A percentile compares a stretch with the other conserved stretches of the same genome.
Conservation (phyloP, 768 basidiomycete species). For the Boletellus ananas region DNA sequence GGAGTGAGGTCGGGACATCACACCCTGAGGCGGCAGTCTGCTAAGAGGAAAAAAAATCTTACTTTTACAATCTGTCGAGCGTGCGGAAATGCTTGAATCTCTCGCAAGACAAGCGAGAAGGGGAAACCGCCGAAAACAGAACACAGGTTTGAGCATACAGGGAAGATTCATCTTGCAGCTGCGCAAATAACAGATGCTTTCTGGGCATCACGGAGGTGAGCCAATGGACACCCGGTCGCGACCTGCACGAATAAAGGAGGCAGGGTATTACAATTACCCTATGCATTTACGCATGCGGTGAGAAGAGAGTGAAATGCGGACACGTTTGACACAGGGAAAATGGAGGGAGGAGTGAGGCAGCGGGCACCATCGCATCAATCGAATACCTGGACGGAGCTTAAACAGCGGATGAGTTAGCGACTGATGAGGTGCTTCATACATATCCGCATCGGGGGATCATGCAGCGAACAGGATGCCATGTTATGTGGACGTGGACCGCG, state of each 20-base stretch:
- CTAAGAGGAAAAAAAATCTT: neutral
- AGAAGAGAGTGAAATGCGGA: slow-evolving; percentile 5
- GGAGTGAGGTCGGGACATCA: neutral
- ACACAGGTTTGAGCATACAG: slow-evolving; percentile 10
- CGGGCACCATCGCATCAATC: slow-evolving; percentile 14
- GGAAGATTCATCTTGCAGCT: slow-evolving; percentile 26
- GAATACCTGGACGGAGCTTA: slow-evolving; percentile 26
- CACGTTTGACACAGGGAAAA: slow-evolving; percentile 16
- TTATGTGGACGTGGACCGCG: slow-evolving; percentile 4
- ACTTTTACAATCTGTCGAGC: neutral
- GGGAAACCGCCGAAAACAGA: slow-evolving; percentile 7
- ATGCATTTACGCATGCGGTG: slow-evolving; percentile 6
- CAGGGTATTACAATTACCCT: slow-evolving; percentile 10
- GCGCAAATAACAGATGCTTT: slow-evolving; percentile 15
- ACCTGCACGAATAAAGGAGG: slow-evolving; percentile 5
- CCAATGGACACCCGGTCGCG: slow-evolving; percentile 3
- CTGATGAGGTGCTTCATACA: slow-evolving; percentile 7
- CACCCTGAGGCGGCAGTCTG: neutral
- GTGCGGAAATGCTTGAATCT: neutral
- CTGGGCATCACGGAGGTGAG: slow-evolving; percentile 5
- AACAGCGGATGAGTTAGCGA: slow-evolving; percentile 10
- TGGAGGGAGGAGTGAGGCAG: slow-evolving; percentile 20
- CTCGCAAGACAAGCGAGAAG: slow-evolving; percentile 1
- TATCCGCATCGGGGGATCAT: slow-evolving; percentile 8
- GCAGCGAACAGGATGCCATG: slow-evolving; percentile 7